Base-by-base conservation (phyloP, 805 yeast species). In the Pichia rugopelliculosa region DNA sequence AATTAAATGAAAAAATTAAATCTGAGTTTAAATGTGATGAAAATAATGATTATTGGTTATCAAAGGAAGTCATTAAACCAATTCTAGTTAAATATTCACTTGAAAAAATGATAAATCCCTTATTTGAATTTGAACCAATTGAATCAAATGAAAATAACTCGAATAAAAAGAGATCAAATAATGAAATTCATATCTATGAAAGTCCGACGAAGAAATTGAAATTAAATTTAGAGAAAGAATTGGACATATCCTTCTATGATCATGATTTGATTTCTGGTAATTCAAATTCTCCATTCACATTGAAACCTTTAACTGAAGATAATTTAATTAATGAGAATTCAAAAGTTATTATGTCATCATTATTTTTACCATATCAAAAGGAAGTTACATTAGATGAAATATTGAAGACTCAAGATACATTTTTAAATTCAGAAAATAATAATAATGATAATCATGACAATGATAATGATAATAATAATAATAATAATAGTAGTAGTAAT, bases 261-360 rank as follows among this genome's bases (percentile, higher is more conserved):
- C 73, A 70, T 53, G 75, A 72, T 53, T 49, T 67, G 21, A 57
- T 59, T 37, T 45, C 55, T 17, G 62, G 67, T 9, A 75, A 75
- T 50, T 68, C 77, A 33, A 71, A 73, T 53, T 60, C 65, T 25
- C 80, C 80, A 3, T 73, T 63, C 56, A 65, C 83, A 0, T 56
- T 79, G 41, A 72, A 71, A 27, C 83, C 84, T 3, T 47, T 77
- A 9, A 45, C 47, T n/a, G 43, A 30, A 13, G 47, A 52, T 13
- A 34, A 45, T 21, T n/a, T 30, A 12, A 62, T 59, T 22, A 39
- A 47, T 24, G 68, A 64, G 40, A 58, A 62, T 26, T 64, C 68
- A 2, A 62, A 62, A 45, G 64, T 60, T 40, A 59, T 74, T 39
- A 66, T 79, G 49, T 75, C 81, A 4, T 75, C 75, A 41, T 66